Conservation (phyloP, 257 asterid genomes). For the Fraxinus americana region DNA sequence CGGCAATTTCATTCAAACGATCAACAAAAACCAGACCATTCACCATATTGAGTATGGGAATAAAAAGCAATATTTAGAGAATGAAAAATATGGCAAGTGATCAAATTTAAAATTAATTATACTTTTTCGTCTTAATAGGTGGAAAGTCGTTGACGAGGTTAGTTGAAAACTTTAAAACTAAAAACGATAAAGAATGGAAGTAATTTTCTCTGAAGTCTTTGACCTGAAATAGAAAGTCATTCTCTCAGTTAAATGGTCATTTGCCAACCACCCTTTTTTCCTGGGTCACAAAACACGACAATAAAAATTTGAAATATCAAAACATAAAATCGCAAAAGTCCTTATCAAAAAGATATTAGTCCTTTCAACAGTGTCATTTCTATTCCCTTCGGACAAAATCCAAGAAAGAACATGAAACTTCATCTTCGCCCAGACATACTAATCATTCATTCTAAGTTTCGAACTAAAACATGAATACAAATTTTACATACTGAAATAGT, state of each 20-base stretch:
- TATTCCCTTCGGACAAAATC: constrained; percentile 7
- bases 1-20: no score
- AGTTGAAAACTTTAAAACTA: not conserved
- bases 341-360: constrained; percentile 3
- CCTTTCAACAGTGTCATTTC: not conserved
- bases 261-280: no score
- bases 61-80: no score
- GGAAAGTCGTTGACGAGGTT: no score
- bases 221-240: not conserved
- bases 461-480: not conserved
- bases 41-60: no score
- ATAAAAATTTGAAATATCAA: not conserved
- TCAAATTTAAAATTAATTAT: no score
- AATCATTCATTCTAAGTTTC: no score
- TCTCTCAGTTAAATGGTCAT: no score
- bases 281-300: not conserved
- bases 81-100: no score
- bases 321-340: not conserved
- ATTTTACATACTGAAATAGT: not conserved
- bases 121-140: no score
- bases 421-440: not conserved
- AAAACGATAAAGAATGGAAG: constrained; percentile 1
- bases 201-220: not conserved
- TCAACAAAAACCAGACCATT: no score
- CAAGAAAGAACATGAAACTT: not conserved